Evolutionary conservation across 2,329 filamentous ascomycete genomes (phyloP), one percentile per base, ranked within the genome.

Genomic region (Zalaria sp.): DNA sequence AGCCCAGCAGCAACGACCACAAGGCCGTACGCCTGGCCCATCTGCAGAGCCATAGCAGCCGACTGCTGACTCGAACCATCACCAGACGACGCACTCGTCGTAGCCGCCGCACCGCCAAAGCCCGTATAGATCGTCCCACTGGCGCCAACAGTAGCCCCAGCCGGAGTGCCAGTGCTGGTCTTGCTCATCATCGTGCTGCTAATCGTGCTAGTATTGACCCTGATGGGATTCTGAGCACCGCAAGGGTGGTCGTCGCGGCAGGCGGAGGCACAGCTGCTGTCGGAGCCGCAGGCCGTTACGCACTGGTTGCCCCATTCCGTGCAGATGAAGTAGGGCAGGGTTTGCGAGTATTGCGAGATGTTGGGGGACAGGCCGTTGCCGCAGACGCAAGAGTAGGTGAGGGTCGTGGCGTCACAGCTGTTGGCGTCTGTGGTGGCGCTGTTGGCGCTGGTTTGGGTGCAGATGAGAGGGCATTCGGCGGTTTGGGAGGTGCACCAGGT

Each of bases 271-370:
- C 83, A 87, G n/a, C 53, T 47, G 51, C 69, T 69, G 60, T 79
- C 67, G 48, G 62, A 39, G 29, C 61, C 65, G 61, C 82, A 87
- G 44, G 47, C 60, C 2, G 49, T 55, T 50, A 61, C 46, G 58
- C 81, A 86, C 61, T 85, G 74, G 57, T 66, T 76, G 52, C 75
- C 79, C 71, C 73, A 85, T 62, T 81, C 71, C 37, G 70, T 71
- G 72, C 83, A 91, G 52, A 78, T 71, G 64, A 79, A 84, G 71
- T 77, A 89, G 29, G 84, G 83, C 26, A 91, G 68, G 1, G 83
- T 88, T 51, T 85, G 71, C 18, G 79, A 80, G 71, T 81, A 91
- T 62, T 88, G 72, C 54, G 79, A 76, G 38, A 84, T 63, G 63
- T 88, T 87, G 50, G 83, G 83, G 40, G 72, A 63, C 47, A 71